A percentile compares a stretch with the other conserved stretches of the same genome.
These are phyloP conservation scores for Calamus simplicifolius DNA, from an alignment of 176 grass and related monocot genomes.

Conservation along the genomic window DNA sequence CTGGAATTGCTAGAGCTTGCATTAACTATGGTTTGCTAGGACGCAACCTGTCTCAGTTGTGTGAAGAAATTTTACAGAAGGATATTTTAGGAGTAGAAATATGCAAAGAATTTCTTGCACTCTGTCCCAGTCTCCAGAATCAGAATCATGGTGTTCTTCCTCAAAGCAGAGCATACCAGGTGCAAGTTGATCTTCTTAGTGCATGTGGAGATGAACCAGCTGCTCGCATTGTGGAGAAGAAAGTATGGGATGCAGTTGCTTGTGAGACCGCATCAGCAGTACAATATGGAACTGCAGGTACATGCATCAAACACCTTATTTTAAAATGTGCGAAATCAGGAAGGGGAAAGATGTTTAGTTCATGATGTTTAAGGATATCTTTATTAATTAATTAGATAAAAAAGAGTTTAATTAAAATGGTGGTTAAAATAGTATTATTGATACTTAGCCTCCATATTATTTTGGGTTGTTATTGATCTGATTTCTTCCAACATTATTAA, in stretches of 20 bases:
- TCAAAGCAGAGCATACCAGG: constrained; percentile 78
- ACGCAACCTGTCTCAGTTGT: constrained; percentile 67
- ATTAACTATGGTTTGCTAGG: constrained; percentile 70
- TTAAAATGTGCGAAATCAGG: not conserved
- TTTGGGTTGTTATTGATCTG: too few relatives aligned
- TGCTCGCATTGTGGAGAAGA: constrained; percentile 51
- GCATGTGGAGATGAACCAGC: constrained; percentile 61
- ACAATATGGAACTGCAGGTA: constrained; percentile 79
- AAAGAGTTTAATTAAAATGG: too few relatives aligned
- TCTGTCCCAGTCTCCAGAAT: constrained; percentile 30
- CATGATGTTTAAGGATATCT: too few relatives aligned
- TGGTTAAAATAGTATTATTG: too few relatives aligned
- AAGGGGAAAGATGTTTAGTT: too few relatives aligned
- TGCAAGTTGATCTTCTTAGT: constrained; percentile 77
- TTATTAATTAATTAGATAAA: too few relatives aligned
- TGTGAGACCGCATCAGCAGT: constrained; percentile 73
- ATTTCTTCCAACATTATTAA: too few relatives aligned
- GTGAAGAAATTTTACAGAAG: constrained; percentile 60
- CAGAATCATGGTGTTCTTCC: constrained; percentile 53
- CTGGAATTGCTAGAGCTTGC: constrained; percentile 61
- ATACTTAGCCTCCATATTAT: too few relatives aligned
- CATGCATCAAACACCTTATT: not conserved
- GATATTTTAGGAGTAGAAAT: constrained; percentile 30
- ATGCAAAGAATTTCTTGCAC: constrained; percentile 61
- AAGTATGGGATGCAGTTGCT: constrained; percentile 74